Percentiles rank a stretch among this genome's conserved stretches.
Conservation (phyloP, 2,329 filamentous ascomycete genomes). For the Diaporthe helianthi region DNA sequence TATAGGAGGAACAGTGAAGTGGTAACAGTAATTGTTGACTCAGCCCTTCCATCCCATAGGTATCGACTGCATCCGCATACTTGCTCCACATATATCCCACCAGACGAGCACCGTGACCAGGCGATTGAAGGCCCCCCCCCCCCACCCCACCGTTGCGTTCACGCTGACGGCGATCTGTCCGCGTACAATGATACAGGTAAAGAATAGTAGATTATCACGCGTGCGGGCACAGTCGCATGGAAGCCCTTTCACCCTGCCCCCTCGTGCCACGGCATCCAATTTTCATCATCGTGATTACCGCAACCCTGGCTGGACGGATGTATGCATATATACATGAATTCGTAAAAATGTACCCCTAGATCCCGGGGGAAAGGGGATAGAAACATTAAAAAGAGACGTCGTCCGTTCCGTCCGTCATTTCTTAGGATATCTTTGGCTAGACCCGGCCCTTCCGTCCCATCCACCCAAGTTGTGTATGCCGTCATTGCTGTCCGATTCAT, state of each 20-base stretch:
- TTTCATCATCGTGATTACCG: not conserved
- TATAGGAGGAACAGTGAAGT: slow-evolving; percentile 7
- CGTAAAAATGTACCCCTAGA: not conserved
- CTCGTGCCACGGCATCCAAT: not conserved
- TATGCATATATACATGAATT: slow-evolving; percentile 15
- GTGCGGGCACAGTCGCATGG: not conserved
- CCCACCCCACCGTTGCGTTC: no score
- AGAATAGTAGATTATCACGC: slow-evolving; percentile 1
- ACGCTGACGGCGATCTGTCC: not conserved
- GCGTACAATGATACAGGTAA: not conserved
- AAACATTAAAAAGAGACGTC: slow-evolving; percentile 12
- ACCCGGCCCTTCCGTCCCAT: not conserved
- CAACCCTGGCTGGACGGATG: not conserved
- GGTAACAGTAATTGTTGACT: slow-evolving; percentile 28
- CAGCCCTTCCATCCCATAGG: slow-evolving; percentile 1
- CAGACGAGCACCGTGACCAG: not conserved
- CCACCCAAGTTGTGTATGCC: not conserved
- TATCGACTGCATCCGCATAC: not conserved
- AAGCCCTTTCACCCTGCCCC: not conserved
- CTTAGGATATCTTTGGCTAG: not conserved
- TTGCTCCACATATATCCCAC: not conserved
- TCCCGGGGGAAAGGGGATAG: not conserved
- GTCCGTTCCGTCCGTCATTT: slow-evolving; percentile 8
- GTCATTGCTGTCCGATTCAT: not conserved
- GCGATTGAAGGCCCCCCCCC: no score